Base-by-base conservation (phyloP, 1,284 basidiomycete species). In the Tilletiaria anomala region DNA sequence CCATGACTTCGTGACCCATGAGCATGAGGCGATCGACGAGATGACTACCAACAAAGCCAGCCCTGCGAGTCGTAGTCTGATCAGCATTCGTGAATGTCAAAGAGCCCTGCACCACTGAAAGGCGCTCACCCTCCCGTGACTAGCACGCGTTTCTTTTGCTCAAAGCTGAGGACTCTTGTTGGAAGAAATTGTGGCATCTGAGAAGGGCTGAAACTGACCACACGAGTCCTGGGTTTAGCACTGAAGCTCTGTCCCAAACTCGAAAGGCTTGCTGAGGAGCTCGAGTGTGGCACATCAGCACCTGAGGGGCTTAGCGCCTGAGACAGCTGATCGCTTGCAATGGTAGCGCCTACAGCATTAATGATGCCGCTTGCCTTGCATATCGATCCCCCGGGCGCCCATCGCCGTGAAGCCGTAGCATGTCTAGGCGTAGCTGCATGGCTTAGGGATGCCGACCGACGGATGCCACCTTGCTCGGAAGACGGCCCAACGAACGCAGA, bases 41-140 rank as follows among this genome's bases (percentile, higher is more conserved):
- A 72, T 97, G 91, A 33, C 86, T 91, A 21, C 91, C 91, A 45
- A 97, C 89, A 67, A 97, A 97, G 21, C 89, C 89, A 37, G 91
- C 91, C 42, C 54, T 38, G 42, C n/a, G 16, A 22, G 16, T 11
- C 31, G 12, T 17, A 8, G 14, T 5, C 29, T 8, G 5, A 26
- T 8, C 24, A 6, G 5, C 24, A 12, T n/a, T 6, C n/a, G 20
- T 10, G 8, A 14, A 31, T 8, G 32, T 16, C 6, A 39, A 10
- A 31, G 5, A 35, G 15, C 8, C 8, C 16, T 8, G 16, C 21
- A 10, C 10, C 12, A 17, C 10, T 10, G 11, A 20, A 22, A 14
- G 6, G 15, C 16, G 39, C 42, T 43, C 24, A 43, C 42, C 88
- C 89, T 52, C 89, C 89, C 14, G 89, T 96, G 53, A 91, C 79